Evolutionary conservation across 306 rosid genomes (phyloP).

Genomic region (Gastrolobium bilobum): DNA sequence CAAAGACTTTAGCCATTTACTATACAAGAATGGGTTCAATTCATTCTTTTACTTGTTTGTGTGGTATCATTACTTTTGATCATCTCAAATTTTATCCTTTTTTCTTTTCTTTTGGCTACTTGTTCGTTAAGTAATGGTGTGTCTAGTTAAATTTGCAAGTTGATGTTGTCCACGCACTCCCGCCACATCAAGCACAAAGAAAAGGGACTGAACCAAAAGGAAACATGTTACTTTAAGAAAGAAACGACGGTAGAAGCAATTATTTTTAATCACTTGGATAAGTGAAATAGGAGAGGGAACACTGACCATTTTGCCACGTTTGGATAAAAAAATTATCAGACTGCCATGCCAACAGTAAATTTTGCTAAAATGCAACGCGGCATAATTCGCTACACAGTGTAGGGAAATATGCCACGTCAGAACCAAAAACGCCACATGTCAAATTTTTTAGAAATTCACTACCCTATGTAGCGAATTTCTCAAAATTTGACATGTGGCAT

Average conservation of each 20-base stretch:
- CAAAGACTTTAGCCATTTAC: background rate
- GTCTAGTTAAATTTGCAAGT: conserved; percentile 28
- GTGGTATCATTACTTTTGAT: background rate
- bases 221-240: conserved; percentile 36
- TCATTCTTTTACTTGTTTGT: background rate
- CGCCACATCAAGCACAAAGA: conserved; percentile 40
- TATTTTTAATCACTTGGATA: background rate
- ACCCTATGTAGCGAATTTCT: no score
- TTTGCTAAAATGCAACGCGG: no score
- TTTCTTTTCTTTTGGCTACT: conserved; percentile 17
- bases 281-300: no score
- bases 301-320: no score
- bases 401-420: no score
- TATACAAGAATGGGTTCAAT: conserved; percentile 17
- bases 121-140: conserved; percentile 40
- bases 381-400: no score
- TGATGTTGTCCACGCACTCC: conserved; percentile 13
- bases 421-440: no score
- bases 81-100: background rate
- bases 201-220: conserved; percentile 30
- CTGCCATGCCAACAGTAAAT: no score
- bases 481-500: no score
- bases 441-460: no score
- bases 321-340: no score
- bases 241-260: background rate